phyloP scores from a whole-genome alignment of 106 monocot genomes.

The Dendrobium officinale region DNA sequence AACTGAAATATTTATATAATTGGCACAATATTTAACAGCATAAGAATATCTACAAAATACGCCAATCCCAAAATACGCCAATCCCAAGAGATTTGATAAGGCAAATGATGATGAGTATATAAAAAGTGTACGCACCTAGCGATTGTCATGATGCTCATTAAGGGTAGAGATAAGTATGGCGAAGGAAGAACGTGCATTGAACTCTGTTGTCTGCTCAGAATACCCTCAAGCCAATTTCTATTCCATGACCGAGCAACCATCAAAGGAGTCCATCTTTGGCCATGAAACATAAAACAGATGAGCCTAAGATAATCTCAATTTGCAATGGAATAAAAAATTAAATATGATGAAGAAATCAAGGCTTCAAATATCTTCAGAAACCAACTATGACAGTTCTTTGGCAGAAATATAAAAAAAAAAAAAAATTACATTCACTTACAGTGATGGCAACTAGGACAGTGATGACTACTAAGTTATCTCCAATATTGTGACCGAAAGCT shows the following conservation, averaged over 20 bases:
- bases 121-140: slow-evolving; percentile 44
- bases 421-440: too few species aligned
- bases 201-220: slow-evolving; percentile 48
- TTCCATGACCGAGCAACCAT: slow-evolving; percentile 90
- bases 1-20: background rate
- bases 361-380: background rate
- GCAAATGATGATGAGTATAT: too few species aligned
- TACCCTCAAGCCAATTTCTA: slow-evolving; percentile 78
- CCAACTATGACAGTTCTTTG: background rate
- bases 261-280: slow-evolving; percentile 76
- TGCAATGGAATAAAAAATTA: background rate
- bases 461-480: too few species aligned
- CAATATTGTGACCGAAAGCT: too few species aligned
- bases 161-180: slow-evolving; percentile 77
- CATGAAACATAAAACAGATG: slow-evolving; percentile 5
- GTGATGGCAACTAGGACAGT: too few species aligned
- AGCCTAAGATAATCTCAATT: background rate
- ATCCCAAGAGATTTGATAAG: too few species aligned
- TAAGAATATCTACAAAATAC: background rate
- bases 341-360: background rate
- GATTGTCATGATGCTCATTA: slow-evolving; percentile 83
- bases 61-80: too few species aligned
- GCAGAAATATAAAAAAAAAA: too few species aligned
- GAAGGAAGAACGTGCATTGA: slow-evolving; percentile 60
- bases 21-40: background rate